These are phyloP conservation scores for Beauveria scarabaeidicola DNA, from an alignment of 2,329 filamentous ascomycete species.

Conservation along the genomic window DNA sequence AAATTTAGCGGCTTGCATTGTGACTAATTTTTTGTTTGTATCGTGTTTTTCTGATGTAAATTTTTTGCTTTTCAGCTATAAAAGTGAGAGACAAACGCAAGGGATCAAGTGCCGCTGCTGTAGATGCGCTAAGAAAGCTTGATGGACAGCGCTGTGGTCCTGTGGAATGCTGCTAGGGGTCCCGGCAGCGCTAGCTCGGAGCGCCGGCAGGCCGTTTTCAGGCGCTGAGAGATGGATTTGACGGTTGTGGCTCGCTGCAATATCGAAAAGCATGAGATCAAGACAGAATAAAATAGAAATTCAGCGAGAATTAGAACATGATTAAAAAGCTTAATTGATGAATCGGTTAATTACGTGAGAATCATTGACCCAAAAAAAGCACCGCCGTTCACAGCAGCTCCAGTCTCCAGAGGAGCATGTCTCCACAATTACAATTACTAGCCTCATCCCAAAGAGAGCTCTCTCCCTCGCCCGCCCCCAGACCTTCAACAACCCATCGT, in stretches of 20 bases:
- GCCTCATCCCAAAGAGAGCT: slow-evolving; percentile 4
- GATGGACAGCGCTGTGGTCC: not conserved
- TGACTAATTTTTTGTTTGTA: no score
- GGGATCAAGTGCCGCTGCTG: not conserved
- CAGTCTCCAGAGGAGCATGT: not conserved
- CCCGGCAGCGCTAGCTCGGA: not conserved
- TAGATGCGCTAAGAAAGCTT: not conserved
- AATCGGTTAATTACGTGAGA: no score
- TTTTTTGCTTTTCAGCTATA: no score
- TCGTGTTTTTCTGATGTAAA: no score
- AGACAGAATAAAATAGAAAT: no score
- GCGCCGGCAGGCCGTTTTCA: not conserved
- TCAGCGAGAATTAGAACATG: no score
- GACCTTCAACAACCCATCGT: slow-evolving; percentile 1
- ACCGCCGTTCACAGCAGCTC: not conserved
- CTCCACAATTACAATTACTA: slow-evolving; percentile 5
- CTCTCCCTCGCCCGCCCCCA: not conserved
- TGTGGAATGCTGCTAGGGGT: not conserved
- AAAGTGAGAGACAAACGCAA: not conserved
- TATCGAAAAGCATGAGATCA: no score
- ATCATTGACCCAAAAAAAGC: not conserved
- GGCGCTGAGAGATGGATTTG: not conserved
- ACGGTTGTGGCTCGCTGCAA: no score
- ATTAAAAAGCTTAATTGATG: no score
- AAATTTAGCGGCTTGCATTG: no score